Base-by-base conservation (phyloP, 2,329 filamentous ascomycete genomes). In the Calonectria pseudoreteaudii region DNA sequence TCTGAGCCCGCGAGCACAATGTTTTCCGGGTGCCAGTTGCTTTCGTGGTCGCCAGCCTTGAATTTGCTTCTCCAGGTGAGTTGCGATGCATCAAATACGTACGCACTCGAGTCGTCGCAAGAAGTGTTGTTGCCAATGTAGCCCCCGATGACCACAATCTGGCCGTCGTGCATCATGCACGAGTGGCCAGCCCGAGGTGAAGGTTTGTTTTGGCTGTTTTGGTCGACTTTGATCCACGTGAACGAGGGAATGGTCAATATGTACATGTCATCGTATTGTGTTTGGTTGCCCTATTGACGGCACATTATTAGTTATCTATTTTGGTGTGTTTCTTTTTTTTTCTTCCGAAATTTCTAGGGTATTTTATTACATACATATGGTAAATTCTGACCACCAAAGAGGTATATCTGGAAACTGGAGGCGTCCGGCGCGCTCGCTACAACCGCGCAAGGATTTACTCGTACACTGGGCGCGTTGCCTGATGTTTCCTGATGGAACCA, bases 301-400 rank as follows among this genome's bases (percentile, higher is more conserved):
- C 1, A 8, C 11, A 20, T 30, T 30, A 66, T 81, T 69, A 74
- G 75, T 13, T 62, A 41, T 65, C 16, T 9, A 50, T 34, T 13
- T 23, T 49, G 31, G 23, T 34, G 26, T 49, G 44, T 11, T 11
- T 36, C 18, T 66, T 16, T 6, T 47, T 10, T 31, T 18, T 66
- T 13, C 3, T n/a, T 18, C 16, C 10, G 20, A 16, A 26, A n/a
- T 18, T 8, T 7, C 36, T 44, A 36, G 28, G 28, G 18, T n/a
- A n/a, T 30, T 26, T 18, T 11, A 38, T 41, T 20, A 81, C 85
- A 79, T 78, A 87, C 91, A 73, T 88, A 89, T 0, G 94, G 93
- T 31, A 95, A 86, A 76, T 94, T 94, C 81, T 95, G 94, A 0
- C 94, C 94, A 16, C 93, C 94, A 80, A 93, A 95, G 85, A 95